A percentile compares a stretch with the other conserved stretches of the same genome.
Conservation (phyloP, 495 filamentous ascomycete genomes). For the Aspergillus mulundensis region DNA sequence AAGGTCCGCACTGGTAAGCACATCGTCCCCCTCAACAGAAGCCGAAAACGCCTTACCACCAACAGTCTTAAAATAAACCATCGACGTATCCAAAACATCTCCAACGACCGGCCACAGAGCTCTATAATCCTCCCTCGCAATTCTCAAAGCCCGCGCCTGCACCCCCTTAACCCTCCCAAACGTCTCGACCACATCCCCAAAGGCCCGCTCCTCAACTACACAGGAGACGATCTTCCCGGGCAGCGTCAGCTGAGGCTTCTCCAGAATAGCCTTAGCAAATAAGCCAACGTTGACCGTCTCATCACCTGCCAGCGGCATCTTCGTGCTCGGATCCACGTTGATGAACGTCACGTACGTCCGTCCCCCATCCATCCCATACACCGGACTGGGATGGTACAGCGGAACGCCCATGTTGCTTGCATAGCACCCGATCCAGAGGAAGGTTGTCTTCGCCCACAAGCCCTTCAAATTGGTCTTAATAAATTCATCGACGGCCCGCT, state of each 20-base stretch:
- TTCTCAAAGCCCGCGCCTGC: slow-evolving; percentile 18
- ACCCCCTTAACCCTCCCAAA: slow-evolving; percentile 36
- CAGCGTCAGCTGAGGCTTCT: slow-evolving; percentile 25
- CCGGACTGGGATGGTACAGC: neutral
- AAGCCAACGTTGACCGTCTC: slow-evolving; percentile 31
- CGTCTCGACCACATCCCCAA: slow-evolving; percentile 30
- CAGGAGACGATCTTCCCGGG: slow-evolving; percentile 29
- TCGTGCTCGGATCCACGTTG: slow-evolving; percentile 23
- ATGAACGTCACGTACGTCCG: slow-evolving; percentile 32
- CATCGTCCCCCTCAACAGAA: neutral
- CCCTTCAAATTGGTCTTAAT: slow-evolving; percentile 18
- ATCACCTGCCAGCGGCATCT: slow-evolving; percentile 36
- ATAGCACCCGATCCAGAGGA: slow-evolving; percentile 21
- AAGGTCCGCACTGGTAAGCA: slow-evolving; percentile 10
- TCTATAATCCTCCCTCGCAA: slow-evolving; percentile 11
- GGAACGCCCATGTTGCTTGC: slow-evolving; percentile 14
- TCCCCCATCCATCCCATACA: slow-evolving; percentile 4
- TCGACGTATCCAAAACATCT: slow-evolving; percentile 10
- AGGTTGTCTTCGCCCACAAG: slow-evolving; percentile 28
- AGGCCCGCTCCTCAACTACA: slow-evolving; percentile 19
- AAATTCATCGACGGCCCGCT: slow-evolving; percentile 22
- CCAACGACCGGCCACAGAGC: slow-evolving; percentile 14
- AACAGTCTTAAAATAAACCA: slow-evolving; percentile 8
- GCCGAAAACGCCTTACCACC: slow-evolving; percentile 5
- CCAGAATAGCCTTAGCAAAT: slow-evolving; percentile 37